Percentiles rank a stretch among this genome's conserved stretches.
These are phyloP conservation scores for Nicotiana paniculata DNA, from an alignment of 257 asterid genomes.

Conservation along the genomic window DNA sequence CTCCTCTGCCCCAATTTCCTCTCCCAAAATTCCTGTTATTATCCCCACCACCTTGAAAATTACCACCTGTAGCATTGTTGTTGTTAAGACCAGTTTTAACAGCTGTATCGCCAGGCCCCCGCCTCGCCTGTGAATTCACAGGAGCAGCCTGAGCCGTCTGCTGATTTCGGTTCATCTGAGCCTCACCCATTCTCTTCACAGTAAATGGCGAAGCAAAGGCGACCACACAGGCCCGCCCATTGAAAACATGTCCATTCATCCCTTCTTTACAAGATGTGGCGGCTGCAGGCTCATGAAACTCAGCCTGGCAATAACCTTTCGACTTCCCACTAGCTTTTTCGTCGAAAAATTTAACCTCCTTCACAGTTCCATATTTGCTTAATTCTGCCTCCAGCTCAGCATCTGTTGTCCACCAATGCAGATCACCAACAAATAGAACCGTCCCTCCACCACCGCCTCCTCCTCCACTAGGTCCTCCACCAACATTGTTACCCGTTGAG, in stretches of 20 bases:
- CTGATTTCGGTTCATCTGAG: slow-evolving; percentile 59
- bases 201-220: slow-evolving; percentile 83
- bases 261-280: slow-evolving; percentile 88
- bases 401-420: slow-evolving; percentile 99
- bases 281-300: slow-evolving; percentile 65
- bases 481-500: slow-evolving; percentile 14
- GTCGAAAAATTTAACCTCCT: slow-evolving; percentile 86
- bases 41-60: slow-evolving; percentile 31
- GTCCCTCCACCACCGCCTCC: slow-evolving; percentile 30
- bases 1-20: slow-evolving; percentile 72
- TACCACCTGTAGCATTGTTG: slow-evolving; percentile 37
- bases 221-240: slow-evolving; percentile 91
- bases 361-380: slow-evolving; percentile 72
- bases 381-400: slow-evolving; percentile 79
- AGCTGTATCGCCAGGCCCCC: slow-evolving; percentile 51
- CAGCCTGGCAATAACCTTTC: slow-evolving; percentile 95
- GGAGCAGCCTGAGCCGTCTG: slow-evolving; percentile 34
- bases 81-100: slow-evolving; percentile 38
- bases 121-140: slow-evolving; percentile 37
- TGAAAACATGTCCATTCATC: slow-evolving; percentile 74
- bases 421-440: slow-evolving; percentile 78
- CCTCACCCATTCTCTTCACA: slow-evolving; percentile 82
- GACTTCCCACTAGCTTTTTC: slow-evolving; percentile 99
- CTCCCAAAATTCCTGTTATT: slow-evolving; percentile 56
- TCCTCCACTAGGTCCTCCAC: slow-evolving; percentile 13